phyloP scores from a whole-genome alignment of 2,329 filamentous ascomycete species.

The Colletotrichum sansevieriae region DNA sequence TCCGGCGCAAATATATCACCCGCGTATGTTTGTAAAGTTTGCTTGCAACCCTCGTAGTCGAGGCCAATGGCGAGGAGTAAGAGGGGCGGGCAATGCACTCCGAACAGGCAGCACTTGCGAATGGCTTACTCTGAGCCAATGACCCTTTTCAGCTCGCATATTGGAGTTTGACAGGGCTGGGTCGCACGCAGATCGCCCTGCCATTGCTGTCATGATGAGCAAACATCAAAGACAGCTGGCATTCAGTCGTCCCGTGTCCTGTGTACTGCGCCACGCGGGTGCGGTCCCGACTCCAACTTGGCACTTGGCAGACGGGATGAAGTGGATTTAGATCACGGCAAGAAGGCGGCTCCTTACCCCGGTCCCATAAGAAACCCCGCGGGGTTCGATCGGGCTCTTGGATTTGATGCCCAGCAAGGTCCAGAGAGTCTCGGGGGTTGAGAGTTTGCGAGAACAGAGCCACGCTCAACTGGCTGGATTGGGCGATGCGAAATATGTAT shows the following conservation, averaged over 20 bases:
- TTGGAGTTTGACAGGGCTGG: slow-evolving; percentile 3
- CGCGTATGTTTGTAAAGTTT: background rate
- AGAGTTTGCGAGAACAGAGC: background rate
- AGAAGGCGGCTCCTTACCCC: slow-evolving; percentile 3
- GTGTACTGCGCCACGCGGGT: slow-evolving; percentile 20
- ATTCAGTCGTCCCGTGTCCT: slow-evolving; percentile 10
- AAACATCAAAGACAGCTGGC: background rate
- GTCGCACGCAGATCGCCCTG: slow-evolving; percentile 14
- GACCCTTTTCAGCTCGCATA: background rate
- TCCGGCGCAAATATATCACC: slow-evolving; percentile 6
- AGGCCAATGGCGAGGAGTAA: background rate
- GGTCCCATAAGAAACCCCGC: background rate
- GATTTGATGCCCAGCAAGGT: background rate
- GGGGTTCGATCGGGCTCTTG: background rate
- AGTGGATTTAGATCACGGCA: slow-evolving; percentile 12
- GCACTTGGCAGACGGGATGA: slow-evolving; percentile 14
- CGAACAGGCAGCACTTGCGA: slow-evolving; percentile 17
- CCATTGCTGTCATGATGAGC: slow-evolving; percentile 15
- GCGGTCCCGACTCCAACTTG: background rate
- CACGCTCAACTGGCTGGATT: background rate
- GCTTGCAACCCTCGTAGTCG: background rate
- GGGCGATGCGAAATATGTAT: background rate
- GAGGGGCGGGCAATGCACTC: slow-evolving; percentile 7
- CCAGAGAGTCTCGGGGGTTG: too few species aligned
- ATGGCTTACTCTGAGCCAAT: slow-evolving; percentile 32